These are phyloP conservation scores for Polygonum aviculare DNA, from an alignment of 148 eudicot species.

Conservation along the genomic window DNA sequence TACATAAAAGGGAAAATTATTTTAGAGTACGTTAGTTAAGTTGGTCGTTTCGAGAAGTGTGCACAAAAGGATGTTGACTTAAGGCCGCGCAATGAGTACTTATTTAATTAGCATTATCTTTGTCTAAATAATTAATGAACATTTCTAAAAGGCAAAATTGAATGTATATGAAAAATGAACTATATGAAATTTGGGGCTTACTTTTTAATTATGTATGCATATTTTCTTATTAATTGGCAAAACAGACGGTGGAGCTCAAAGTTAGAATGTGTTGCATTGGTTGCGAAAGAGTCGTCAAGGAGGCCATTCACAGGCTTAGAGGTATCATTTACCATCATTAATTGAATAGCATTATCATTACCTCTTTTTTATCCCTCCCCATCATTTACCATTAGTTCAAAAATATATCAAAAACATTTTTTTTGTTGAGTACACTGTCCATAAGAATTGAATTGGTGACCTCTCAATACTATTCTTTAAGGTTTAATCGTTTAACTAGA, in stretches of 20 bases:
- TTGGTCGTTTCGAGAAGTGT: conserved; percentile 2
- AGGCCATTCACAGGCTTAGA: conserved; percentile 70
- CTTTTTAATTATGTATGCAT: neutral
- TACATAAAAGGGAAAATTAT: neutral
- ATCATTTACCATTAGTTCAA: neutral
- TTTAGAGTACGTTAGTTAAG: neutral
- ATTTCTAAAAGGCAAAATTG: neutral
- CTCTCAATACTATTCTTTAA: too few relatives aligned
- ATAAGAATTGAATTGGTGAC: too few relatives aligned
- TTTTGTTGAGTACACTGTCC: too few relatives aligned
- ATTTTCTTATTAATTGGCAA: neutral
- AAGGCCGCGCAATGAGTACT: neutral
- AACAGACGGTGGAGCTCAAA: conserved; percentile 81
- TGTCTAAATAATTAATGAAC: neutral
- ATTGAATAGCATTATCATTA: too few relatives aligned
- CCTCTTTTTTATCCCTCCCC: neutral
- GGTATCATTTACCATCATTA: too few relatives aligned
- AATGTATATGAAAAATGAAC: neutral
- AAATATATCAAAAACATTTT: too few relatives aligned
- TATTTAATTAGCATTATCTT: conserved; percentile 2
- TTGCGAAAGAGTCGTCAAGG: conserved; percentile 82
- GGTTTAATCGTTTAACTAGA: too few relatives aligned
- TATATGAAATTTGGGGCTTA: neutral
- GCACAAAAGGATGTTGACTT: conserved; percentile 7
- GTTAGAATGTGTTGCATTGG: conserved; percentile 97